Evolutionary conservation across 306 rosid species (phyloP).

Genomic region (Urtica urens): DNA sequence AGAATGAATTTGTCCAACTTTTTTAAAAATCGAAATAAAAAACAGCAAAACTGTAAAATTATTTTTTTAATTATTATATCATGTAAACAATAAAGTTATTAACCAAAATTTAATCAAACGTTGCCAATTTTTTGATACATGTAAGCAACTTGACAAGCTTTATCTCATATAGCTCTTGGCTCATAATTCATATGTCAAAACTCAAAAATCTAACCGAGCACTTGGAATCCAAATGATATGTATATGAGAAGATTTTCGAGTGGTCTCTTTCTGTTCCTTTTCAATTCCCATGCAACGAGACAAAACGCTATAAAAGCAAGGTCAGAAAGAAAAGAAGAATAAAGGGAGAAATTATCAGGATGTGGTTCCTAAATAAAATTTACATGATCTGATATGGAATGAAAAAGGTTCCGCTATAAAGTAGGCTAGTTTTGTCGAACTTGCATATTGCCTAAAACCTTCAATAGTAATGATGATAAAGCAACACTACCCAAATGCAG

Average conservation of each 20-base stretch:
- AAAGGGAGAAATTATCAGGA: background rate
- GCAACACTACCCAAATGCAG: no score
- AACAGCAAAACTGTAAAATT: no score
- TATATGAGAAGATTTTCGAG: background rate
- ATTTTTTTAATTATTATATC: no score
- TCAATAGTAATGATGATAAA: no score
- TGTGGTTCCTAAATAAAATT: background rate
- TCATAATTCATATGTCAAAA: background rate
- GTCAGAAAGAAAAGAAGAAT: background rate
- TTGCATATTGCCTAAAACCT: background rate
- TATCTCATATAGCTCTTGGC: background rate
- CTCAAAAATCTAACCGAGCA: slow-evolving; percentile 1
- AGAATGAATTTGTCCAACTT: no score
- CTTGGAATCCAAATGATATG: slow-evolving; percentile 3
- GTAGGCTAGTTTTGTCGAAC: background rate
- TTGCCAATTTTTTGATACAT: no score
- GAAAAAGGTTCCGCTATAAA: slow-evolving; percentile 1
- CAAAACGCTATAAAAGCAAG: background rate
- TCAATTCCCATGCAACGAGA: slow-evolving; percentile 1
- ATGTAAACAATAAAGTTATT: no score
- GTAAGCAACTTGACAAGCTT: no score
- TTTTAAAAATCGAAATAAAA: no score
- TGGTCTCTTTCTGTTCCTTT: slow-evolving; percentile 1
- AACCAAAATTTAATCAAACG: no score
- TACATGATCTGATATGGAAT: background rate